Conservation (phyloP, 1,139 yeast species). For the Pneumocystis sp. region DNA sequence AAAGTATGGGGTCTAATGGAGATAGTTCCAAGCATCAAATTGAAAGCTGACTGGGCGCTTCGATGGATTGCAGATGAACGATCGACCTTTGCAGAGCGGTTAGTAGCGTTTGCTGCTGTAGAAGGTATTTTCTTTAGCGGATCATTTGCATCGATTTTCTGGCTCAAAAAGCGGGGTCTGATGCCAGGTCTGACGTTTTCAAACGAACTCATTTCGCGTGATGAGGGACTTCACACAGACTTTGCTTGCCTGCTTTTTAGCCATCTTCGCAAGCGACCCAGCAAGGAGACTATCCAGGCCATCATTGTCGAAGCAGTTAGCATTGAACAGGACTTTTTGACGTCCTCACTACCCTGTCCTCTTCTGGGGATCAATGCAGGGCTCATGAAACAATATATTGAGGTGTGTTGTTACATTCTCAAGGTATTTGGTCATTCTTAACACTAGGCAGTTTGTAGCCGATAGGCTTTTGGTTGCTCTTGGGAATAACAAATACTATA, state of each 20-base stretch:
- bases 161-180: slow-evolving; percentile 91
- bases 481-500: slow-evolving; percentile 80
- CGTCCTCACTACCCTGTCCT: slow-evolving; percentile 83
- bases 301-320: slow-evolving; percentile 90
- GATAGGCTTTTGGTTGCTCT: slow-evolving; percentile 80
- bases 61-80: slow-evolving; percentile 84
- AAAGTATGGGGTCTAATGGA: not conserved
- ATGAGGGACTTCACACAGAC: slow-evolving; percentile 96
- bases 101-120: slow-evolving; percentile 96
- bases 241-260: slow-evolving; percentile 91
- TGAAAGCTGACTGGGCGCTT: slow-evolving; percentile 96
- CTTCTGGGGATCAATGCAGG: slow-evolving; percentile 84
- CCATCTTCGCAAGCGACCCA: slow-evolving; percentile 81
- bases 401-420: slow-evolving; percentile 19
- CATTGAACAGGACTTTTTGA: slow-evolving; percentile 86
- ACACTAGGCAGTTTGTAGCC: slow-evolving; percentile 48
- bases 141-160: slow-evolving; percentile 92
- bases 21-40: slow-evolving; percentile 65
- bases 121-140: slow-evolving; percentile 98
- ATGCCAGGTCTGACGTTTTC: slow-evolving; percentile 98
- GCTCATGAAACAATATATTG: slow-evolving; percentile 94
- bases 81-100: slow-evolving; percentile 84
- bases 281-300: slow-evolving; percentile 56
- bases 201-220: slow-evolving; percentile 92
- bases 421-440: not conserved